These are phyloP conservation scores for Microcyclosporella mali DNA, from an alignment of 2,329 filamentous ascomycete species.

Conservation along the genomic window DNA sequence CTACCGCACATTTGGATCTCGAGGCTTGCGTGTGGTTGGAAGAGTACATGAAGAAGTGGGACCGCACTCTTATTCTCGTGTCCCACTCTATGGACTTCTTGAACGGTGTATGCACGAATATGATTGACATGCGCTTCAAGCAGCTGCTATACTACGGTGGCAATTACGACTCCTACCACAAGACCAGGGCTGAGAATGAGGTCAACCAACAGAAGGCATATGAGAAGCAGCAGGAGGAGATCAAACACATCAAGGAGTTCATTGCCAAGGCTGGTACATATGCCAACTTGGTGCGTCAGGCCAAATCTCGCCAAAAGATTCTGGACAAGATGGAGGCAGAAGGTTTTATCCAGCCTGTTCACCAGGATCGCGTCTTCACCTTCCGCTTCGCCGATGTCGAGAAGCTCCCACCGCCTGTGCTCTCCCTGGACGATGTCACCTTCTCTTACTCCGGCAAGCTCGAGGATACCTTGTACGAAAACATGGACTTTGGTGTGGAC, in stretches of 20 bases:
- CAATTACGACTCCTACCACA: conserved; percentile 96
- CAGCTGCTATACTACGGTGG: conserved; percentile 95
- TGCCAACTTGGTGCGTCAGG: conserved; percentile 96
- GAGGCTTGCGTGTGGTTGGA: conserved; percentile 99
- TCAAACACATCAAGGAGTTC: conserved; percentile 99
- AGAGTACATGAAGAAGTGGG: conserved; percentile 99
- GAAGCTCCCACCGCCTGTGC: conserved; percentile 94
- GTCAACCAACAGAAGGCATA: conserved; percentile 99
- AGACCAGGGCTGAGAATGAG: conserved; percentile 91
- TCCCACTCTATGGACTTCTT: conserved; percentile 99
- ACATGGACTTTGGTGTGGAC: conserved; percentile 96
- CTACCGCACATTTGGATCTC: conserved; percentile 97
- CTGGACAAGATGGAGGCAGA: conserved; percentile 99
- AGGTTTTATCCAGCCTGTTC: conserved; percentile 90
- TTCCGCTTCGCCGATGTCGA: conserved; percentile 99
- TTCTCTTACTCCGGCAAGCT: conserved; percentile 93
- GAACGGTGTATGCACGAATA: conserved; percentile 95
- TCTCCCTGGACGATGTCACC: conserved; percentile 94
- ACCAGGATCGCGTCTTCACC: conserved; percentile 79
- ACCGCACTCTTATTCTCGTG: conserved; percentile 89
- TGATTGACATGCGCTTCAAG: conserved; percentile 95
- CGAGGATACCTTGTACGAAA: conserved; percentile 89
- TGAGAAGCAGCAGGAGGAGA: conserved; percentile 98
- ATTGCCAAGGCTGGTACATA: conserved; percentile 99
- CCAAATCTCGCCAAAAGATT: conserved; percentile 99